A percentile compares a stretch with the other conserved stretches of the same genome.
Conservation (phyloP, 139 green algal species). For the Zygnema circumcarinatum region DNA sequence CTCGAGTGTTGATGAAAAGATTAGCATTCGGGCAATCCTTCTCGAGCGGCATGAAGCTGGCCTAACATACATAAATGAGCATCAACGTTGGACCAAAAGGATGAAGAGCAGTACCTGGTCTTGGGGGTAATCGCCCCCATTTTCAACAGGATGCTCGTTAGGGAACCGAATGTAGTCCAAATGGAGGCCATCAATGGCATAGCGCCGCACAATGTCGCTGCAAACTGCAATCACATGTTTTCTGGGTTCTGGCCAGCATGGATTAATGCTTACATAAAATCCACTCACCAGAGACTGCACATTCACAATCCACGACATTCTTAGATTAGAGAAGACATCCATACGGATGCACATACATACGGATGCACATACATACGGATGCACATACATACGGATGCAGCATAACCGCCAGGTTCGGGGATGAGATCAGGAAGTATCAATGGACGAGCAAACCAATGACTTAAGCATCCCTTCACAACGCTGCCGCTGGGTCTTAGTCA, state of each 20-base stretch:
- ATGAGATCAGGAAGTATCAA: no score
- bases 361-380: background rate
- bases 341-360: slow-evolving; percentile 1
- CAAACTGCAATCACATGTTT: slow-evolving; percentile 17
- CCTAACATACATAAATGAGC: no score
- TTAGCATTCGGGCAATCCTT: no score
- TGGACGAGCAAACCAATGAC: no score
- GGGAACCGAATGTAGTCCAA: slow-evolving; percentile 51
- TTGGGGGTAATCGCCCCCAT: slow-evolving; percentile 20
- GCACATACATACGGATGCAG: background rate
- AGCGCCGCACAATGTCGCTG: slow-evolving; percentile 21
- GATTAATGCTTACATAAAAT: slow-evolving; percentile 44
- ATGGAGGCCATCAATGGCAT: slow-evolving; percentile 29
- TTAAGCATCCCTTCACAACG: no score
- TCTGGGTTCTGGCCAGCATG: slow-evolving; percentile 20
- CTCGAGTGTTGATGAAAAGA: no score
- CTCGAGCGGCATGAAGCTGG: no score
- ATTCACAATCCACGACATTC: background rate
- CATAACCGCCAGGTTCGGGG: no score
- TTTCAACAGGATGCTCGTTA: slow-evolving; percentile 31
- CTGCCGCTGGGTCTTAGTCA: no score
- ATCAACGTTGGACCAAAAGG: no score
- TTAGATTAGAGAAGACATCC: background rate
- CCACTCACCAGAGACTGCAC: slow-evolving; percentile 13
- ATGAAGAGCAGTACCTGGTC: slow-evolving; percentile 29